Percentiles rank a stretch among this genome's conserved stretches.
Conservation (phyloP, 2,329 filamentous ascomycete species). For the Penicillium polonicum region DNA sequence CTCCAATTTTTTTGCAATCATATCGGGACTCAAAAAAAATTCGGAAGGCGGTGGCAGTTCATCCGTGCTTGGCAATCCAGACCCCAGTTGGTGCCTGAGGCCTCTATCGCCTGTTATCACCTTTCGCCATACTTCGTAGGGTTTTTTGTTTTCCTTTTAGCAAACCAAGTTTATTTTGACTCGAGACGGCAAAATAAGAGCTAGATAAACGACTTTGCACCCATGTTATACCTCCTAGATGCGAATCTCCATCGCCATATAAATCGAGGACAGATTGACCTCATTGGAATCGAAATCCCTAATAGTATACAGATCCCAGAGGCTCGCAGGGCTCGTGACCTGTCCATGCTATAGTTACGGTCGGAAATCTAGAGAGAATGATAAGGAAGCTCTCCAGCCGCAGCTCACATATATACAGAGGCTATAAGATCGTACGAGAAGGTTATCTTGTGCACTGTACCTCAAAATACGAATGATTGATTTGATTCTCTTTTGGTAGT, state of each 20-base stretch:
- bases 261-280: background rate
- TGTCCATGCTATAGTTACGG: background rate
- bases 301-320: background rate
- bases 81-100: slow-evolving; percentile 20
- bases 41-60: slow-evolving; percentile 40
- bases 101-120: background rate
- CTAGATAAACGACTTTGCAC: no score
- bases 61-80: slow-evolving; percentile 29
- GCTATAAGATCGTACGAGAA: no score
- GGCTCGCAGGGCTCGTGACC: background rate
- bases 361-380: background rate
- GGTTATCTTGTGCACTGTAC: background rate
- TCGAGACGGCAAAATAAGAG: no score
- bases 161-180: background rate
- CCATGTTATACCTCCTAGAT: background rate
- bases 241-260: background rate
- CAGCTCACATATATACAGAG: background rate
- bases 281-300: background rate
- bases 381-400: background rate
- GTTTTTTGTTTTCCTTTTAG: no score
- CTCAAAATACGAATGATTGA: background rate
- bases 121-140: background rate
- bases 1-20: slow-evolving; percentile 32
- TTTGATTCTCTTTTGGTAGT: background rate
- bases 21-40: slow-evolving; percentile 37